Conservation (phyloP, 177 flowering plant genomes). For the Vitis hybrid region DNA sequence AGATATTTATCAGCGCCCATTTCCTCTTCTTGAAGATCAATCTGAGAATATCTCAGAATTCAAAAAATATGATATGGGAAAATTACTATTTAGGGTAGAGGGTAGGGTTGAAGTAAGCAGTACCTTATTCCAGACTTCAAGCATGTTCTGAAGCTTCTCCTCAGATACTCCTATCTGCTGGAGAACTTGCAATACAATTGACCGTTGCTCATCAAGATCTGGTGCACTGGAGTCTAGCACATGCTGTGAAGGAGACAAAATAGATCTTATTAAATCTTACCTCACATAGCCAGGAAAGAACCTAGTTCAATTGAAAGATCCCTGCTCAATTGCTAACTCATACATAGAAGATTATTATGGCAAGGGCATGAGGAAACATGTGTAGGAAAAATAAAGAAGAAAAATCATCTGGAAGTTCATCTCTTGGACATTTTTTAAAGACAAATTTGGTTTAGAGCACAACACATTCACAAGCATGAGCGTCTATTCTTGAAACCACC, state of each 20-base stretch:
- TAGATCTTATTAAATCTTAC: background rate
- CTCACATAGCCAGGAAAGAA: background rate
- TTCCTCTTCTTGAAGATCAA: constrained; percentile 58
- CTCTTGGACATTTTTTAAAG: no score
- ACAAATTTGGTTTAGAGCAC: no score
- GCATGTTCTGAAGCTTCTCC: constrained; percentile 81
- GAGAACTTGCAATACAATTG: constrained; percentile 79
- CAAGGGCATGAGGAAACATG: background rate
- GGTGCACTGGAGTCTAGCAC: constrained; percentile 84
- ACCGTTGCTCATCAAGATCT: constrained; percentile 75
- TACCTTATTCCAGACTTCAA: constrained; percentile 99
- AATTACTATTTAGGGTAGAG: background rate
- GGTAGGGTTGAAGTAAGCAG: background rate
- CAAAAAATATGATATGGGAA: background rate
- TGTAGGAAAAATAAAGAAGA: background rate
- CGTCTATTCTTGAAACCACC: background rate
- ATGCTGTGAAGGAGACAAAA: constrained; percentile 48
- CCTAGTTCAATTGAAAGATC: background rate
- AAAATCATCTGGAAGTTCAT: background rate
- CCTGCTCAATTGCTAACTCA: background rate
- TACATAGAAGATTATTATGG: background rate
- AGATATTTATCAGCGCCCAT: constrained; percentile 22
- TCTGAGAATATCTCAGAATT: constrained; percentile 35
- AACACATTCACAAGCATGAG: no score
- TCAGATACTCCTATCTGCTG: constrained; percentile 84